Evolutionary conservation across 495 filamentous ascomycete genomes (phyloP), one percentile per base, ranked within the genome.

Genomic region (Aspergillus campestris): DNA sequence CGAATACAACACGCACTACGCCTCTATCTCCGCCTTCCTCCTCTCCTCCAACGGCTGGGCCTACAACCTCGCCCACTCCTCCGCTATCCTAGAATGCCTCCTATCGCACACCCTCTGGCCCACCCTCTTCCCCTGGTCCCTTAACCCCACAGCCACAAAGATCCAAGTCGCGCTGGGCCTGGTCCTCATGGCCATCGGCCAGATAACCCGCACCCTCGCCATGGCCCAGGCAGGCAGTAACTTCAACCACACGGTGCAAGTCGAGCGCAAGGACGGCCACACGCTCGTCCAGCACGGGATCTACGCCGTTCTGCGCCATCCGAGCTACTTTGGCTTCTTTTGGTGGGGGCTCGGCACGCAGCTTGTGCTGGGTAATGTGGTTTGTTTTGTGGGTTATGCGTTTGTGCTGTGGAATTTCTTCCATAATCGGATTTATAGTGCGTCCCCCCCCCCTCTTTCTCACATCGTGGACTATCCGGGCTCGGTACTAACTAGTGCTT

Each of bases 331-430:
- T 65, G 92, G 92, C 1, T 98, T 94, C 66, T 98, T 94, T 59
- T 97, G 88, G 84, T 98, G 89, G 90, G 89, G 84, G 0, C 45
- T 97, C n/a, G 92, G 92, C 1, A 94, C 88, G 33, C 92, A 98
- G 72, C 53, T 97, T 43, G 79, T 94, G 27, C 69, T 95, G 45
- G 90, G 91, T 30, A 98, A 98, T 68, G 61, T 73, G 10, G 55
- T 94, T 1, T 91, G 89, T 56, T 77, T 90, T 13, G 50, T 83
- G 14, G 83, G 63, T 18, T 96, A 94, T 73, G 64, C 78, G 3
- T 53, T 78, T 15, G 82, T 91, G 13, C 58, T 97, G 56, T 94
- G 86, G 86, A 73, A 65, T 45, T 98, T 98, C 61, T 98, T 98
- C 56, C 65, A 64, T 6, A 62, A 47, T 12, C 69, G 92, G 48